Evolutionary conservation across 1,284 basidiomycete genomes (phyloP), one percentile per base, ranked within the genome.

Genomic region (Malassezia japonica): DNA sequence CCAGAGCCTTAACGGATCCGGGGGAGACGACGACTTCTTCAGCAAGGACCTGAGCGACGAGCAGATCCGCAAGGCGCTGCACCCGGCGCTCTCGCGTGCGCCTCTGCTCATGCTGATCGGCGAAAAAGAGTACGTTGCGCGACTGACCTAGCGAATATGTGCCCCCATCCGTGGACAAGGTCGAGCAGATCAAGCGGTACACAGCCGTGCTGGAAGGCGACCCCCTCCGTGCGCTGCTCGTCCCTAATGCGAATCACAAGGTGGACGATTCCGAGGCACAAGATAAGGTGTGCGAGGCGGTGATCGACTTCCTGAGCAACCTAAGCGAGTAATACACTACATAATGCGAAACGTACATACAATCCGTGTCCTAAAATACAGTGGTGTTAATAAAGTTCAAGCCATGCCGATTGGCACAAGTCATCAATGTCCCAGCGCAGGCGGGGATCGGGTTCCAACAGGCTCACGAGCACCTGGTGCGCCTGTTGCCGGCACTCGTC

Each of bases 11-110:
- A 55, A 59, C 45, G 61, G 51, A 9, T 37, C 41, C 4, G 50
- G 60, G 9, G 67, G 63, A 5, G 58, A 69, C 48, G 68, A 71
- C 41, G 68, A 71, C 48, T 65, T 62, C 18, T 71, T 71, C 52
- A 61, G 59, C 41, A 54, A 52, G n/a, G 56, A 62, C 24, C 53
- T 69, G 29, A 21, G 25, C 12, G 53, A 64, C 24, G 37, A 45
- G 1, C 20, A 36, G 20, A 59, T 67, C 43, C 51, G 31, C 6
- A 13, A 31, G 4, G 35, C 31, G 1, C 29, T 45, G 21, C 31
- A 29, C 16, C 46, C 46, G 13, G 48, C 40, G 9, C 13, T 47
- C 12, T 25, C 39, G n/a, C 37, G 37, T 23, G 13, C 51, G 46
- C 24, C 56, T 29, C 53, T 70, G 18, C 31, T 70, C 9, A 62